These are phyloP conservation scores for Cyberlindnera misumaiensis DNA, from an alignment of 805 yeast species.

Conservation along the genomic window DNA sequence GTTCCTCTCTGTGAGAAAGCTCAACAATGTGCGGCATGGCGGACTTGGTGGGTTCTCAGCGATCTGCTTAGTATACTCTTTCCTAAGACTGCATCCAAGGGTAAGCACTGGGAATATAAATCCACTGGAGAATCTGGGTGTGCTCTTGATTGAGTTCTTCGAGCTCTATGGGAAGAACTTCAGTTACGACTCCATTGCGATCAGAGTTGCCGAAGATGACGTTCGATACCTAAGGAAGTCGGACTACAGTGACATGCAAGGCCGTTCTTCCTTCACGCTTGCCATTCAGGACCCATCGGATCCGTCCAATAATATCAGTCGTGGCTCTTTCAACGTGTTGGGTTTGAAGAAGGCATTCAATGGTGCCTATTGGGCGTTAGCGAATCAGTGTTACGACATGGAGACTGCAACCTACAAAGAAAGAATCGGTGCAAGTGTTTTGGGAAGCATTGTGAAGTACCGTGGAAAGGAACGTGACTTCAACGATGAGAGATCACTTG, in stretches of 20 bases:
- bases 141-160: slow-evolving; percentile 81
- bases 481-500: slow-evolving; percentile 62
- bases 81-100: slow-evolving; percentile 74
- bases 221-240: slow-evolving; percentile 55
- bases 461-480: slow-evolving; percentile 72
- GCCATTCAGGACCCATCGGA: slow-evolving; percentile 91
- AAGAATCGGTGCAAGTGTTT: slow-evolving; percentile 62
- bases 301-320: slow-evolving; percentile 70
- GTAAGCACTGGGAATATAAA: slow-evolving; percentile 58
- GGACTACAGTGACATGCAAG: slow-evolving; percentile 45
- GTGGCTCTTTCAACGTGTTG: slow-evolving; percentile 76
- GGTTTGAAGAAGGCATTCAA: slow-evolving; percentile 80
- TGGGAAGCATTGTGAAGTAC: slow-evolving; percentile 74
- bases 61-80: slow-evolving; percentile 79
- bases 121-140: slow-evolving; percentile 74
- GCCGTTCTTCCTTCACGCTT: slow-evolving; percentile 51
- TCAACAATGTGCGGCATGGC: slow-evolving; percentile 86
- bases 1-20: slow-evolving; percentile 66
- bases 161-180: slow-evolving; percentile 88
- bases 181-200: slow-evolving; percentile 72
- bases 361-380: slow-evolving; percentile 77
- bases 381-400: slow-evolving; percentile 69
- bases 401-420: slow-evolving; percentile 58
- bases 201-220: slow-evolving; percentile 52
- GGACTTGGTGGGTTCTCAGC: slow-evolving; percentile 93